phyloP scores from a whole-genome alignment of 192 early-diverging fungal genomes.

The Podila clonocystis region DNA sequence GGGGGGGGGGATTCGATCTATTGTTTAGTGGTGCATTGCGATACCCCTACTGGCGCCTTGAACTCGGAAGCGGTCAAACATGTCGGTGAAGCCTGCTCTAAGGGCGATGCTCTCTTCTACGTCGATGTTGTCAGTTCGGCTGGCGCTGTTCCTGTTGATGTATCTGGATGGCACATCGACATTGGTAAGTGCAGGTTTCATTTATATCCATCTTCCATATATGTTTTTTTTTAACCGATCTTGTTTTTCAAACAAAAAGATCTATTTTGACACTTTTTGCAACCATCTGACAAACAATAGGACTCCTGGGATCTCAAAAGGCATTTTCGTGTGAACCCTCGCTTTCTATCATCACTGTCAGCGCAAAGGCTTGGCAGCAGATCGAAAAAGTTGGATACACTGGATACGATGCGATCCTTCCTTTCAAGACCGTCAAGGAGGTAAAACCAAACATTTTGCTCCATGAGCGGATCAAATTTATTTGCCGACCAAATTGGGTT shows the following conservation, averaged over 20 bases:
- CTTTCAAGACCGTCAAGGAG: slow-evolving; percentile 25
- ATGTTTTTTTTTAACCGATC: neutral
- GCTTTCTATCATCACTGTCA: slow-evolving; percentile 28
- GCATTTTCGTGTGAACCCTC: slow-evolving; percentile 43
- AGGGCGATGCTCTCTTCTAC: slow-evolving; percentile 31
- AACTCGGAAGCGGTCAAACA: slow-evolving; percentile 30
- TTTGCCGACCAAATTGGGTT: neutral
- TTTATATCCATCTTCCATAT: neutral
- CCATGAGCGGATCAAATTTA: neutral
- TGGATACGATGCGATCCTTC: slow-evolving; percentile 40
- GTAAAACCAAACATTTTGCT: neutral
- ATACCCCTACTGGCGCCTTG: slow-evolving; percentile 44
- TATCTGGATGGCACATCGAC: slow-evolving; percentile 45
- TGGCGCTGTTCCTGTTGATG: slow-evolving; percentile 33
- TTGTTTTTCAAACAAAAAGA: neutral
- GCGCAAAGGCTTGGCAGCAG: slow-evolving; percentile 45
- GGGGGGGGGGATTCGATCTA: neutral
- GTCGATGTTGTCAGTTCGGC: slow-evolving; percentile 46
- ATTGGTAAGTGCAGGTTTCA: slow-evolving; percentile 16
- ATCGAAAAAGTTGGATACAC: slow-evolving; percentile 44
- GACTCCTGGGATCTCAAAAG: slow-evolving; percentile 43
- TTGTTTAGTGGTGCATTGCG: slow-evolving; percentile 41
- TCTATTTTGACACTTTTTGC: neutral
- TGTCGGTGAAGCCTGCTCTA: slow-evolving; percentile 28
- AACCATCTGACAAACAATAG: slow-evolving; percentile 5